A percentile compares a stretch with the other conserved stretches of the same genome.
These are phyloP conservation scores for Pleurotus eryngii DNA, from an alignment of 768 basidiomycete species.

Conservation along the genomic window DNA sequence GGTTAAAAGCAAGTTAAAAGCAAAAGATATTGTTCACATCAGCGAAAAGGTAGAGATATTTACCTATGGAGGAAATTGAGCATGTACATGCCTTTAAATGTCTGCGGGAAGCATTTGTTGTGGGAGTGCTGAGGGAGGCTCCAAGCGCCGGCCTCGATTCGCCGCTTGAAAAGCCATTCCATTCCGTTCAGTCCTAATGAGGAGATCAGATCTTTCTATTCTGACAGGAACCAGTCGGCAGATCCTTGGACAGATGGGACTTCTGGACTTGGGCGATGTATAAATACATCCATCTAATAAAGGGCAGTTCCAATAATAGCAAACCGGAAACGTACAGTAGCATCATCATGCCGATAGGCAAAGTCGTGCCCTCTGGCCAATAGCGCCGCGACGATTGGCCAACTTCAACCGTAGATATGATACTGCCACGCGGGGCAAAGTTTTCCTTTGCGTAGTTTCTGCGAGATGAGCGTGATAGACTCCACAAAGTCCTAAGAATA, in stretches of 20 bases:
- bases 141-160: neutral
- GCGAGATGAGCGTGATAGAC: neutral
- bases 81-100: no score
- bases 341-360: neutral
- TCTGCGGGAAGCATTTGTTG: no score
- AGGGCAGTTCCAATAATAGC: neutral
- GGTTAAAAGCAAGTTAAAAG: no score
- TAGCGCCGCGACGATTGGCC: neutral
- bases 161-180: neutral
- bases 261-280: neutral
- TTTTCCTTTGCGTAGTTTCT: no score
- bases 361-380: no score
- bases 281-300: conserved; percentile 3
- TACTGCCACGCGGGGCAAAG: no score
- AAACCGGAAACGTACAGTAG: neutral
- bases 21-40: no score
- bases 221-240: neutral
- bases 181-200: neutral
- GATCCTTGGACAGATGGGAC: neutral
- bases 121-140: no score
- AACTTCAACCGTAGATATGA: no score
- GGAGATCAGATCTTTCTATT: neutral
- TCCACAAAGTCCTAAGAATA: neutral
- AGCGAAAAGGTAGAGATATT: no score
- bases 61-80: no score